phyloP scores from a whole-genome alignment of 202 grass and related monocot species.

The Brachypodium distachyon region DNA sequence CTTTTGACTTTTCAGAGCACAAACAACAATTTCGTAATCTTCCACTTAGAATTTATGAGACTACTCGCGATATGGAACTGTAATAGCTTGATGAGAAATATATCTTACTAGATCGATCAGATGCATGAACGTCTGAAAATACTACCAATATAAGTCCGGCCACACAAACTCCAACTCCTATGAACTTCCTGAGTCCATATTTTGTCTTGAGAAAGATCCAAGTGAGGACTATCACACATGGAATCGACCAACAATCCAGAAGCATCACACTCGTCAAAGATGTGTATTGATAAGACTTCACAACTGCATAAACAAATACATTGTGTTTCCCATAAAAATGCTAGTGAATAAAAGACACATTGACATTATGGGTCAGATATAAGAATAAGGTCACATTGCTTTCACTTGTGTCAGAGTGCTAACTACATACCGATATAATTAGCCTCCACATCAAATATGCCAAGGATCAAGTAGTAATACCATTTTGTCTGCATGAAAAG shows the following conservation, averaged over 20 bases:
- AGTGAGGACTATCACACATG: slow-evolving; percentile 79
- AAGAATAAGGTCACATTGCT: background rate
- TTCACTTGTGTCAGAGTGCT: background rate
- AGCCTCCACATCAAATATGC: slow-evolving; percentile 81
- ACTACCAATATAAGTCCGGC: slow-evolving; percentile 61
- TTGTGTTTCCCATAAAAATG: background rate
- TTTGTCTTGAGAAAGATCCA: slow-evolving; percentile 85
- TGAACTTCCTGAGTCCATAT: slow-evolving; percentile 66
- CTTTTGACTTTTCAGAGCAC: background rate
- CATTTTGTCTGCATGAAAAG: slow-evolving; percentile 58
- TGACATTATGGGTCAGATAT: background rate
- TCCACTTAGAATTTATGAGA: background rate
- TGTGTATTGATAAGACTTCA: slow-evolving; percentile 93
- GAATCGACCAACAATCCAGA: slow-evolving; percentile 92
- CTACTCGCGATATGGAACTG: background rate
- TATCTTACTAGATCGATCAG: slow-evolving; percentile 63
- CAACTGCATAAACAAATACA: slow-evolving; percentile 33
- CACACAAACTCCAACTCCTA: slow-evolving; percentile 69
- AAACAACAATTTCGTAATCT: background rate
- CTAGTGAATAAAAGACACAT: background rate
- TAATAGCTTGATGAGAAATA: background rate
- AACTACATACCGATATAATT: slow-evolving; percentile 77
- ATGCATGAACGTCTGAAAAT: slow-evolving; percentile 80
- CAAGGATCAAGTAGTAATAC: slow-evolving; percentile 91
- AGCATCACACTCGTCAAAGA: slow-evolving; percentile 97